A percentile compares a stretch with the other conserved stretches of the same genome.
Evolutionary conservation across 768 basidiomycete species (phyloP).

Genomic region (Boletus bicolor): DNA sequence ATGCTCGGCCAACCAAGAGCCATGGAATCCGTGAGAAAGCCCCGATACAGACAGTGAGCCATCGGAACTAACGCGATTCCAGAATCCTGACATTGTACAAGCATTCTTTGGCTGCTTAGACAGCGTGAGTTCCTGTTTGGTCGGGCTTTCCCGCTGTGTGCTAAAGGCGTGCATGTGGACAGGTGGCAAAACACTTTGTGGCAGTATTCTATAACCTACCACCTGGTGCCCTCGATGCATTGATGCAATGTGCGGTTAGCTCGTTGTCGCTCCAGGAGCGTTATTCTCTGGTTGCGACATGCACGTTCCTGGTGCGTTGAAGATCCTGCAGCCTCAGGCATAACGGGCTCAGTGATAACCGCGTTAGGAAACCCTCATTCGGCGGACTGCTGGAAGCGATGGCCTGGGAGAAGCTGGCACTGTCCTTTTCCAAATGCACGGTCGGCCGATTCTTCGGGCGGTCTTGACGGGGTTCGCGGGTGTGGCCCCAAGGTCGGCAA

Average conservation of each 20-base stretch:
- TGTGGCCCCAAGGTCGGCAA: constrained; percentile 77
- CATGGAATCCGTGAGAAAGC: constrained; percentile 62
- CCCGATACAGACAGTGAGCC: neutral
- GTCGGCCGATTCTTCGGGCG: constrained; percentile 67
- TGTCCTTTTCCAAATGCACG: constrained; percentile 51
- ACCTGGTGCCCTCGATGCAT: constrained; percentile 56
- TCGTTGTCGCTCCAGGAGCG: constrained; percentile 75
- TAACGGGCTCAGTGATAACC: neutral
- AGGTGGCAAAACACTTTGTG: constrained; percentile 59
- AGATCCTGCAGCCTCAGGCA: neutral
- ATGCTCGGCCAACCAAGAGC: constrained; percentile 54
- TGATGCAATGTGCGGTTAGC: constrained; percentile 66
- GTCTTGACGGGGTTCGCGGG: constrained; percentile 80
- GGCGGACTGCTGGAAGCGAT: constrained; percentile 61
- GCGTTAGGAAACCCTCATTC: constrained; percentile 56
- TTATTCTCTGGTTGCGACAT: constrained; percentile 80
- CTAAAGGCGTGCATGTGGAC: neutral
- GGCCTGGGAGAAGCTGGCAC: constrained; percentile 55
- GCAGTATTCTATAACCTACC: constrained; percentile 60
- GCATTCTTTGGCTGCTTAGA: constrained; percentile 85
- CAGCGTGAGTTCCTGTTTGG: constrained; percentile 43
- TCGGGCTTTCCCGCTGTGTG: neutral
- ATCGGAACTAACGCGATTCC: constrained; percentile 7
- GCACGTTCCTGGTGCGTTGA: constrained; percentile 72
- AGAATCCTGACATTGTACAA: constrained; percentile 93